A percentile compares a stretch with the other conserved stretches of the same genome.
These are phyloP conservation scores for Pythium aphanidermatum DNA, from an alignment of 352 stramenopile genomes.

Conservation along the genomic window DNA sequence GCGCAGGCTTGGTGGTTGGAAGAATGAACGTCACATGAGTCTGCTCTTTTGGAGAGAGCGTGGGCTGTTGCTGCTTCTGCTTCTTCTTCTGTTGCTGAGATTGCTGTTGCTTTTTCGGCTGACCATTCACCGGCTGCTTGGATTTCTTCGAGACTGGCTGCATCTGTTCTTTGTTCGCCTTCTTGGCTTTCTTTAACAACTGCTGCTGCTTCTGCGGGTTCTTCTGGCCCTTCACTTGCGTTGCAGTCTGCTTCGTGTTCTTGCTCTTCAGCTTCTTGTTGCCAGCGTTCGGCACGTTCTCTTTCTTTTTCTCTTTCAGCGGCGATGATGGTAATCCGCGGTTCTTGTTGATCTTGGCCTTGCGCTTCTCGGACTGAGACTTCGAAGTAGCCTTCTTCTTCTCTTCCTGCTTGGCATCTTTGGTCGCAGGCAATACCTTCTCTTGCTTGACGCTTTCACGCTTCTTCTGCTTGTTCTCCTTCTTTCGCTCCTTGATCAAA, in stretches of 20 bases:
- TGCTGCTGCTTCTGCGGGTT: conserved; percentile 4
- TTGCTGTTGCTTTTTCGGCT: background rate
- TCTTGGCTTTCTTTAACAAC: background rate
- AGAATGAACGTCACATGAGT: conserved; percentile 3
- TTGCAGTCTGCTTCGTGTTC: conserved; percentile 11
- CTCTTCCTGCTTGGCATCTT: conserved; percentile 24
- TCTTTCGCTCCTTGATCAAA: conserved; percentile 65
- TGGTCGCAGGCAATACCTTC: conserved; percentile 12
- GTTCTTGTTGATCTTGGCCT: conserved; percentile 19
- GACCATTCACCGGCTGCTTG: conserved; percentile 7
- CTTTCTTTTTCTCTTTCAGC: conserved; percentile 3
- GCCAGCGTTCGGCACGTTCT: background rate
- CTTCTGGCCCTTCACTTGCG: conserved; percentile 9
- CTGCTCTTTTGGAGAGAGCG: conserved; percentile 20
- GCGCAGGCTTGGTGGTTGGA: conserved; percentile 5
- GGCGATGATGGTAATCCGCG: conserved; percentile 7
- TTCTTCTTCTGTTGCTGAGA: background rate
- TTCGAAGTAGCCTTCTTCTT: conserved; percentile 12
- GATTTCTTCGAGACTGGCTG: conserved; percentile 3
- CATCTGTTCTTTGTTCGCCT: background rate
- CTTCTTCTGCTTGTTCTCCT: conserved; percentile 56
- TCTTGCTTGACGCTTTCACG: conserved; percentile 22
- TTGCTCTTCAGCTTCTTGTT: conserved; percentile 16
- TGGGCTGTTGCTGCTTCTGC: conserved; percentile 8
- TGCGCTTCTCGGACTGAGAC: conserved; percentile 13